Evolutionary conservation across 441 rosid species (phyloP).

Genomic region (Aleurites moluccanus): DNA sequence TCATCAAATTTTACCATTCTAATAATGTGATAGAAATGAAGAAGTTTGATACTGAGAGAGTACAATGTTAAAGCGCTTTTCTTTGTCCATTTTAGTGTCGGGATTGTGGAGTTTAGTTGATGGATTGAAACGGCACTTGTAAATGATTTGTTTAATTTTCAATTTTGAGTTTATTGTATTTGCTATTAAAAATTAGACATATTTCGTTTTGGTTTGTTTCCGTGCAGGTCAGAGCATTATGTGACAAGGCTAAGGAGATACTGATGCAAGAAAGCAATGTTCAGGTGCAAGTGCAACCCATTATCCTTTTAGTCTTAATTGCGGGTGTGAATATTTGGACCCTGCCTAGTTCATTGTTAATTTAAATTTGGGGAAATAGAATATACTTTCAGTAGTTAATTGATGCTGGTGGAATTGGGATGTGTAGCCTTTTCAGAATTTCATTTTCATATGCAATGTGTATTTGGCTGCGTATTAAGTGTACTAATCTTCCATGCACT

Average conservation of each 20-base stretch:
- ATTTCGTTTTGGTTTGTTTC: not conserved
- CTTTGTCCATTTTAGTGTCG: not conserved
- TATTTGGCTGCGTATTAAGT: not conserved
- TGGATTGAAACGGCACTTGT: no score
- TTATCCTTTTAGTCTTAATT: not conserved
- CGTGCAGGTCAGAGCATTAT: slow-evolving; percentile 57
- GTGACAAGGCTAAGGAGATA: slow-evolving; percentile 79
- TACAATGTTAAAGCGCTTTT: not conserved
- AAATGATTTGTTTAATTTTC: no score
- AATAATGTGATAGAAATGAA: not conserved
- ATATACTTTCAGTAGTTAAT: not conserved
- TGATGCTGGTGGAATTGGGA: not conserved
- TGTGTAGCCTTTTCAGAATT: not conserved
- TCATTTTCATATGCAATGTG: not conserved
- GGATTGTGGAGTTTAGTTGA: no score
- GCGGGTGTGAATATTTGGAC: not conserved
- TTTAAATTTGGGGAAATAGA: not conserved
- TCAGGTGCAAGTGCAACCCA: slow-evolving; percentile 47
- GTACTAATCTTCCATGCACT: not conserved
- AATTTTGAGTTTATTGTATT: not conserved
- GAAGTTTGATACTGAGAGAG: not conserved
- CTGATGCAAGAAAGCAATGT: slow-evolving; percentile 74
- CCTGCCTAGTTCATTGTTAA: not conserved
- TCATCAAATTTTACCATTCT: not conserved
- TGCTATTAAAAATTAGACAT: no score